Evolutionary conservation across 1,284 basidiomycete genomes (phyloP).

Genomic region (Trametes pubescens): DNA sequence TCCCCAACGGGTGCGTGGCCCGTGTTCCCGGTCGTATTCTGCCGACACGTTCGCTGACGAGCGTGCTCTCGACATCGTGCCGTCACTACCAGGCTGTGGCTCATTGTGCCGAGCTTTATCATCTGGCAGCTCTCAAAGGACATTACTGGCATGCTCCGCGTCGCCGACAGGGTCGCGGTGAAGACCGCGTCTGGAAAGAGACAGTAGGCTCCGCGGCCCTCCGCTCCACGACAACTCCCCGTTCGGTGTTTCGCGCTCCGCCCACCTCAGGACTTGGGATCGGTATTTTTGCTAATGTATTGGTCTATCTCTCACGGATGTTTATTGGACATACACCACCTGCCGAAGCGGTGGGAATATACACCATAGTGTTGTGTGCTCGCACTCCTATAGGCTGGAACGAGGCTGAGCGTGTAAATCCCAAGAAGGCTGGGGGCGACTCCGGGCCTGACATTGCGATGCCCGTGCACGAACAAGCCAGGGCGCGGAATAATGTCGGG

Average conservation of each 20-base stretch:
- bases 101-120: conserved; percentile 72
- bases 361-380: conserved; percentile 1
- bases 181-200: conserved; percentile 41
- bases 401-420: conserved; percentile 23
- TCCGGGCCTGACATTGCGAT: conserved; percentile 4
- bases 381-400: conserved; percentile 15
- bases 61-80: neutral
- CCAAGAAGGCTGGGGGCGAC: neutral
- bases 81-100: conserved; percentile 63
- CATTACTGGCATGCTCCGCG: conserved; percentile 54
- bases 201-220: conserved; percentile 20
- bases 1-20: conserved; percentile 78
- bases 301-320: conserved; percentile 19
- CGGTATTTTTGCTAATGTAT: conserved; percentile 1
- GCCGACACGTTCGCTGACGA: conserved; percentile 12
- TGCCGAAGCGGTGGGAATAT: conserved; percentile 10
- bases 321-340: conserved; percentile 3
- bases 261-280: neutral
- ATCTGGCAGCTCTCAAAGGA: conserved; percentile 64
- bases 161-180: conserved; percentile 42
- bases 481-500: conserved; percentile 29
- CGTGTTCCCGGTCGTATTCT: conserved; percentile 9
- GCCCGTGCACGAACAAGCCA: conserved; percentile 5
- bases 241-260: neutral
- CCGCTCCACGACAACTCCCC: neutral